These are phyloP conservation scores for Cladosporium halotolerans DNA, from an alignment of 2,329 filamentous ascomycete species.

Conservation along the genomic window DNA sequence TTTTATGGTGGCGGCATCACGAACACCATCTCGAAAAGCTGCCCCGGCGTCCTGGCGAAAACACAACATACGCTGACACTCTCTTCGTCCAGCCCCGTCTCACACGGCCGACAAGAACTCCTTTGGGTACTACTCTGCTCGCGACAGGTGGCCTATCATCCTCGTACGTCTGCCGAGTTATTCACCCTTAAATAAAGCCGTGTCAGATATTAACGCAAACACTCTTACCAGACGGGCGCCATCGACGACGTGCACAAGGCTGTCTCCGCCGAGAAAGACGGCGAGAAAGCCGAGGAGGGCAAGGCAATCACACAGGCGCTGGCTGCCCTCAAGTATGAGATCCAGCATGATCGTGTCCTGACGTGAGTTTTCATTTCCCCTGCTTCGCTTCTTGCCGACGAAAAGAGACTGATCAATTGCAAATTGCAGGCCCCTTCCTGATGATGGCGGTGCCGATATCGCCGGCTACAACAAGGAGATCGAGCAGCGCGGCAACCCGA, in stretches of 20 bases:
- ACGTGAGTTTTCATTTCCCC: constrained; percentile 48
- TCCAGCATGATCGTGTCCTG: constrained; percentile 79
- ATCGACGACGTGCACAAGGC: constrained; percentile 92
- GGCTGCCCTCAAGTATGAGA: constrained; percentile 82
- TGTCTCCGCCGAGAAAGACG: constrained; percentile 52
- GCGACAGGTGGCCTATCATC: constrained; percentile 89
- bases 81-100: constrained; percentile 56
- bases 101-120: constrained; percentile 75
- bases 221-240: constrained; percentile 62
- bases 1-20: not conserved
- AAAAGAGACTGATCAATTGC: not conserved
- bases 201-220: not conserved
- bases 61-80: not conserved
- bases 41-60: not conserved
- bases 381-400: not conserved
- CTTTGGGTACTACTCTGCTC: constrained; percentile 79
- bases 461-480: constrained; percentile 81
- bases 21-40: not conserved
- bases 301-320: constrained; percentile 78
- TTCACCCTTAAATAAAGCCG: not conserved
- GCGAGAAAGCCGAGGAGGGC: constrained; percentile 67
- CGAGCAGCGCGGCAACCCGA: constrained; percentile 62
- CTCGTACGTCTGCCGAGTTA: constrained; percentile 52
- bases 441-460: constrained; percentile 73
- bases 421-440: constrained; percentile 57